These are phyloP conservation scores for Penicillium sp. DNA, from an alignment of 2,329 filamentous ascomycete species.

Conservation along the genomic window DNA sequence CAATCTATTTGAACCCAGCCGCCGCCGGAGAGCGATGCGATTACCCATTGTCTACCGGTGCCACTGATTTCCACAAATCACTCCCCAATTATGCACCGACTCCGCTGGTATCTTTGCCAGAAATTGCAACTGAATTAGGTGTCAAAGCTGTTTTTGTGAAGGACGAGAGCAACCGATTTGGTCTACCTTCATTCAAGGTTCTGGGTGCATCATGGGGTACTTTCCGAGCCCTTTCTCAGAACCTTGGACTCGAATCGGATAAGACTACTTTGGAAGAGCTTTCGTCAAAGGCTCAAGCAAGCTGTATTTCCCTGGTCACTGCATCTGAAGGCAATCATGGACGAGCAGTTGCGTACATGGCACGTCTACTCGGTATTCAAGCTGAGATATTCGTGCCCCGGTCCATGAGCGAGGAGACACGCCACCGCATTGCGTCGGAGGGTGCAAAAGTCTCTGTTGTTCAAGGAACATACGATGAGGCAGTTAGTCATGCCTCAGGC, in stretches of 20 bases:
- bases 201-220: slow-evolving; percentile 75
- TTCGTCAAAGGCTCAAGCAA: slow-evolving; percentile 30
- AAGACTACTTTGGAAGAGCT: slow-evolving; percentile 48
- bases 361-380: slow-evolving; percentile 55
- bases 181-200: slow-evolving; percentile 76
- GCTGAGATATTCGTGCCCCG: slow-evolving; percentile 64
- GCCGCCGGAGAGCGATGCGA: slow-evolving; percentile 16
- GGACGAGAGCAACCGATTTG: slow-evolving; percentile 68
- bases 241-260: slow-evolving; percentile 46
- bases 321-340: slow-evolving; percentile 79
- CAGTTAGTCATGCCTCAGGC: slow-evolving; percentile 53
- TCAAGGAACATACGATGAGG: slow-evolving; percentile 64
- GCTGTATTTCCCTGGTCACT: slow-evolving; percentile 54
- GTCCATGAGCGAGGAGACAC: slow-evolving; percentile 57
- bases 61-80: slow-evolving; percentile 54
- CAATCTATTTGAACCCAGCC: slow-evolving; percentile 29
- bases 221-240: slow-evolving; percentile 56
- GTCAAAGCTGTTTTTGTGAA: slow-evolving; percentile 65
- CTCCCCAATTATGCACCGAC: slow-evolving; percentile 61
- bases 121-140: slow-evolving; percentile 59
- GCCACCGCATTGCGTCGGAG: slow-evolving; percentile 59
- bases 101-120: slow-evolving; percentile 54
- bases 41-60: slow-evolving; percentile 9
- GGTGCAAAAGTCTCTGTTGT: slow-evolving; percentile 61
- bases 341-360: slow-evolving; percentile 70